These are phyloP conservation scores for Bacidia rubella DNA, from an alignment of 495 filamentous ascomycete genomes.

Conservation along the genomic window DNA sequence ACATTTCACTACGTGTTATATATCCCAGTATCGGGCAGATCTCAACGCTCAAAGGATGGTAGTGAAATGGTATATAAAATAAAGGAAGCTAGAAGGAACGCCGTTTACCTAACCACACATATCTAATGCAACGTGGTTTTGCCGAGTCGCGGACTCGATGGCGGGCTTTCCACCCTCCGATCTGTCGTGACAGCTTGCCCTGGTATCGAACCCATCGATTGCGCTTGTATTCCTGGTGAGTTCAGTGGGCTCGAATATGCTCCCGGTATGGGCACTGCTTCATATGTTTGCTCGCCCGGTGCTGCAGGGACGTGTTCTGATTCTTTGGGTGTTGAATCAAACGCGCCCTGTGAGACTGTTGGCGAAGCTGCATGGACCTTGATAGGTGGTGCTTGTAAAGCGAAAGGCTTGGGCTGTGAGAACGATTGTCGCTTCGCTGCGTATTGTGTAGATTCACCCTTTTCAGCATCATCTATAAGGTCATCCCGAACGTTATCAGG, in stretches of 20 bases:
- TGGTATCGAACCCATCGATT: constrained; percentile 11
- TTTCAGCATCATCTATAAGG: constrained; percentile 40
- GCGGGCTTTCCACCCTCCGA: constrained; percentile 25
- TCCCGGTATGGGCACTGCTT: constrained; percentile 38
- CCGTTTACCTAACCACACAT: background rate
- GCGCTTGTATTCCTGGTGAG: constrained; percentile 21
- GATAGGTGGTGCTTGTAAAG: constrained; percentile 69
- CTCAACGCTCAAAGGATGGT: constrained; percentile 8
- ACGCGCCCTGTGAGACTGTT: constrained; percentile 44
- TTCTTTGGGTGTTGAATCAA: constrained; percentile 26
- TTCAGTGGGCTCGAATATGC: constrained; percentile 34
- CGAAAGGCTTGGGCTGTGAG: constrained; percentile 50
- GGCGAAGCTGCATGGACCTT: constrained; percentile 65
- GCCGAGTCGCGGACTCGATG: constrained; percentile 23
- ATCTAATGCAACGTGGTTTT: constrained; percentile 14
- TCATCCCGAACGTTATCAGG: constrained; percentile 29
- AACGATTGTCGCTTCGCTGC: constrained; percentile 27
- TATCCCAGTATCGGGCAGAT: background rate
- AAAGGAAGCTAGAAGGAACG: background rate
- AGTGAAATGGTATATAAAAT: constrained; percentile 18
- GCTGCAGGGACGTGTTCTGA: constrained; percentile 32
- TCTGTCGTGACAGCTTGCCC: constrained; percentile 28
- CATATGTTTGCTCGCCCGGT: constrained; percentile 38
- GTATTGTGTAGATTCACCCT: constrained; percentile 40
- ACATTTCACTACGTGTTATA: constrained; percentile 1